These are phyloP conservation scores for Cajanus cajan DNA, from an alignment of 306 rosid species.

Conservation along the genomic window DNA sequence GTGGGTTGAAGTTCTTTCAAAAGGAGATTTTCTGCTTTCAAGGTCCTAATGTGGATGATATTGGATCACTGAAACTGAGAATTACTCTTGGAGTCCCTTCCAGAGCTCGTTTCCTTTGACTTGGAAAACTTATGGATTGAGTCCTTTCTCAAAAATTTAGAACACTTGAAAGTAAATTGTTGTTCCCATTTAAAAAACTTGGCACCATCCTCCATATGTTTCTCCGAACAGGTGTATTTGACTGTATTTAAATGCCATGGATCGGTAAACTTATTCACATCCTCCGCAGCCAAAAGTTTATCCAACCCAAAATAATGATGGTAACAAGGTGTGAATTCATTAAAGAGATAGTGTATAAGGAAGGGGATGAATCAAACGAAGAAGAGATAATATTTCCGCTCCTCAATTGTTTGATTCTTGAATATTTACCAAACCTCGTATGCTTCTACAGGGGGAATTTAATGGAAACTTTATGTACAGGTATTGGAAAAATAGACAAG, in stretches of 20 bases:
- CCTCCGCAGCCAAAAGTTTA: constrained; percentile 24
- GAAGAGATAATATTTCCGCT: neutral
- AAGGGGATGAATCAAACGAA: neutral
- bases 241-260: too few relatives aligned
- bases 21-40: too few relatives aligned
- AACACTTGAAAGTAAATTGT: too few relatives aligned
- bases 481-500: neutral
- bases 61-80: too few relatives aligned
- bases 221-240: too few relatives aligned
- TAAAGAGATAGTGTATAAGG: constrained; percentile 2
- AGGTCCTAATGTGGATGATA: too few relatives aligned
- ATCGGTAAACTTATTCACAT: neutral
- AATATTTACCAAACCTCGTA: neutral
- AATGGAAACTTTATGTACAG: constrained; percentile 1
- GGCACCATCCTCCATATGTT: too few relatives aligned
- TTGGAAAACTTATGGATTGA: too few relatives aligned
- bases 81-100: too few relatives aligned
- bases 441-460: constrained; percentile 23
- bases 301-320: neutral
- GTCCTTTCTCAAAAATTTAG: neutral
- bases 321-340: neutral
- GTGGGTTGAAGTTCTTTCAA: neutral
- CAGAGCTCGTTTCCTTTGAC: too few relatives aligned
- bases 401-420: neutral
- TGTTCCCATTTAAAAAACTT: too few relatives aligned